Conservation (phyloP, 2,329 filamentous ascomycete species). For the Fusarium decemcellulare region DNA sequence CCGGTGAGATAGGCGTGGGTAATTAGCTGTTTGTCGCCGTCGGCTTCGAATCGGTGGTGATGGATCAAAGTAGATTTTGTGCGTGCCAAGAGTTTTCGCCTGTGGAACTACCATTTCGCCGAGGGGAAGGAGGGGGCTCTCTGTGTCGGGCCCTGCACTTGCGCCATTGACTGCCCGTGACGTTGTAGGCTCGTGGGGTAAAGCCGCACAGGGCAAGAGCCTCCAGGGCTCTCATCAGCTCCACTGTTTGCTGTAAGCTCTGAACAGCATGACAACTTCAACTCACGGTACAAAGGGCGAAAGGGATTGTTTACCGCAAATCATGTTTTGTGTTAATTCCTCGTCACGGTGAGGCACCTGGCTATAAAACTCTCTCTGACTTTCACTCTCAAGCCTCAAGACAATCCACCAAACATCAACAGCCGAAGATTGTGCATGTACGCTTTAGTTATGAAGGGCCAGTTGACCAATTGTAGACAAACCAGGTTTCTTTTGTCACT, state of each 20-base stretch:
- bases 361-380: no score
- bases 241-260: conserved; percentile 6
- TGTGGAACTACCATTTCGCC: conserved; percentile 57
- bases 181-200: conserved; percentile 44
- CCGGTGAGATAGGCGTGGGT: conserved; percentile 52
- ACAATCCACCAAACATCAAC: no score
- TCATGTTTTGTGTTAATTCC: no score
- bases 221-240: not conserved
- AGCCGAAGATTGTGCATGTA: no score
- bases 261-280: not conserved
- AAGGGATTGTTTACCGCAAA: no score
- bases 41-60: conserved; percentile 52
- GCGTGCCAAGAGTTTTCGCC: conserved; percentile 62
- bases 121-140: conserved; percentile 39
- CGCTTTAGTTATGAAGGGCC: no score
- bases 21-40: conserved; percentile 55
- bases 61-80: conserved; percentile 59
- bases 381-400: no score
- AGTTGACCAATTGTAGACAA: no score
- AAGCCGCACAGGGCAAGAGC: conserved; percentile 20
- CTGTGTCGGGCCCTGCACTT: conserved; percentile 28
- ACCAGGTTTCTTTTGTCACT: no score
- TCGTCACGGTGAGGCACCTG: no score
- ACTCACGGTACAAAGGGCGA: no score
- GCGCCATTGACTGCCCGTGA: conserved; percentile 39